Conservation (phyloP, 169 alveolate species). For the Plasmodium cynomolgi region DNA sequence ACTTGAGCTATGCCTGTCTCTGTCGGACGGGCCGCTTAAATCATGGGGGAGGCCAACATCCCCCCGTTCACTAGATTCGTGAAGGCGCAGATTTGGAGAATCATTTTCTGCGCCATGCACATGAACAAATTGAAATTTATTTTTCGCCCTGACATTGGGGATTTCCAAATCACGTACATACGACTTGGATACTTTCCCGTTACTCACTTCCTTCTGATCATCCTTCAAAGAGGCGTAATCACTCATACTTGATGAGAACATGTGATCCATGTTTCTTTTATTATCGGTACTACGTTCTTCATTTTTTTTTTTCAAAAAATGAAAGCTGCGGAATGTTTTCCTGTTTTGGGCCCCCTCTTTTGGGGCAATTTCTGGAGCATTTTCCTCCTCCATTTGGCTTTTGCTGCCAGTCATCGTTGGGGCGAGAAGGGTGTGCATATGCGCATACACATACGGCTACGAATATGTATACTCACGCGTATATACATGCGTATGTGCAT, state of each 20-base stretch:
- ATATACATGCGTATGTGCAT: background rate
- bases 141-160: background rate
- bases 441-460: background rate
- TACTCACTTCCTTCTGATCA: background rate
- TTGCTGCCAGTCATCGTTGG: background rate
- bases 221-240: background rate
- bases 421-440: background rate
- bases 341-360: background rate
- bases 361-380: background rate
- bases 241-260: background rate
- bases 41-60: background rate
- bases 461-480: background rate
- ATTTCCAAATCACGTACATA: slow-evolving; percentile 29
- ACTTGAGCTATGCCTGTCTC: background rate
- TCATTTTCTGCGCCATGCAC: slow-evolving; percentile 26
- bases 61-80: background rate
- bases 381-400: slow-evolving; percentile 2
- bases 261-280: background rate
- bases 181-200: background rate
- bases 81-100: background rate
- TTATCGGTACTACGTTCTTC: slow-evolving; percentile 4
- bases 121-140: slow-evolving; percentile 6
- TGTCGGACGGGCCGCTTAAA: background rate
- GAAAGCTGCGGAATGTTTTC: background rate
- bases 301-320: slow-evolving; percentile 3